Evolutionary conservation across 2,329 filamentous ascomycete genomes (phyloP), one percentile per base, ranked within the genome.

Genomic region (Hirsutella rhossiliensis): DNA sequence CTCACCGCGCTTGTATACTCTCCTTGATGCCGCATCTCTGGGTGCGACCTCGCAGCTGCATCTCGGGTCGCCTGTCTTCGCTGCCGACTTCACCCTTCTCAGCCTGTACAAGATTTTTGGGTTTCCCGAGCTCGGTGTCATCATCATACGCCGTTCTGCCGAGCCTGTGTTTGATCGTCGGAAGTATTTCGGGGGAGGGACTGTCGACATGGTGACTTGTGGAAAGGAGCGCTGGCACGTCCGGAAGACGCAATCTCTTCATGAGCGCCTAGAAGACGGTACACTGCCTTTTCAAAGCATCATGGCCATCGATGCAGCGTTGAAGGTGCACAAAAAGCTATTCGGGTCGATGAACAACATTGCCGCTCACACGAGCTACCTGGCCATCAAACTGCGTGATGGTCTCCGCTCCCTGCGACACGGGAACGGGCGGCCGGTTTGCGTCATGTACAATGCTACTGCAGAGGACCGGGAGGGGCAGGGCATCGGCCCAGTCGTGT

Each of bases 51-150:
- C 84, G 5, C 78, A 78, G 1, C 67, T 97, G 7, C 76, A 94
- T 55, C 66, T 97, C 3, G 69, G 76, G 44, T 65, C 84, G 51
- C 53, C 71, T 0, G 65, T 68, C 0, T 58, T 64, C 1, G 79
- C 83, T 0, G 85, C 90, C 1, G 90, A 97, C 59, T 97, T 97
- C 52, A 82, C 78, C 0, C 84, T 87, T 0, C 56, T 97, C 37
- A 96, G 89, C 61, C 80, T 97, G 50, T 94, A 96, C 67, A 98
- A 97, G 61, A 89, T 96, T n/a, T 97, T 97, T 60, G 90, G 92
- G 1, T 96, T 96, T 51, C 90, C 90, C 0, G 87, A 97, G 58
- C 69, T 97, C 2, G 90, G 90, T 2, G 88, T 82, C 1, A 65
- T 98, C 46, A 79, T 97, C 28, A 79, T 97, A 12, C 79, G 84